Percentiles rank a stretch among this genome's conserved stretches.
Evolutionary conservation across 164 flowering plant genomes (phyloP).

Genomic region (Akebia trifoliata): DNA sequence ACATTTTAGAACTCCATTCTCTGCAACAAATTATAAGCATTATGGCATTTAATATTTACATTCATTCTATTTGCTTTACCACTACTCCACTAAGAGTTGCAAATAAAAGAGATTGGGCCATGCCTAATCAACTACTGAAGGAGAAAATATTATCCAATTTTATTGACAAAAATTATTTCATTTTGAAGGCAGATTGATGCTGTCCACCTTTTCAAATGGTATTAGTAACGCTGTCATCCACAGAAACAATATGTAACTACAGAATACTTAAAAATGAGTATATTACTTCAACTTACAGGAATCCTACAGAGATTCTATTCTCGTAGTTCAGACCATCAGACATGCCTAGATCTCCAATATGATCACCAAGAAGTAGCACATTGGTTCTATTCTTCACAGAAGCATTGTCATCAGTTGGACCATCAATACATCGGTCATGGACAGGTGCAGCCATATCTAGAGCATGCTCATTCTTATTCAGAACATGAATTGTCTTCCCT

Average conservation of each 20-base stretch:
- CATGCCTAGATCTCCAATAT: conserved; percentile 92
- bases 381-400: conserved; percentile 71
- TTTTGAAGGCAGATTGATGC: no score
- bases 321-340: conserved; percentile 89
- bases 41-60: no score
- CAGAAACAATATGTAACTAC: background rate
- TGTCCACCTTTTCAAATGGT: no score
- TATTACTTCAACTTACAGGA: conserved; percentile 63
- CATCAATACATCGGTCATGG: conserved; percentile 50
- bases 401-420: conserved; percentile 30
- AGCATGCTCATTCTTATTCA: conserved; percentile 95
- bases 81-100: no score
- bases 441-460: conserved; percentile 92
- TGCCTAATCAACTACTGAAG: no score
- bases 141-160: no score
- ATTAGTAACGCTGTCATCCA: no score
- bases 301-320: conserved; percentile 79
- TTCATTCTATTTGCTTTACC: no score
- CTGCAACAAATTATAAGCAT: no score
- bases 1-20: no score
- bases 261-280: background rate
- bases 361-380: conserved; percentile 95
- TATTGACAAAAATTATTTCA: no score
- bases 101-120: no score
- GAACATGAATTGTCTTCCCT: conserved; percentile 86